Conservation (phyloP, 2,329 filamentous ascomycete genomes). For the Pseudocercospora fuligena region DNA sequence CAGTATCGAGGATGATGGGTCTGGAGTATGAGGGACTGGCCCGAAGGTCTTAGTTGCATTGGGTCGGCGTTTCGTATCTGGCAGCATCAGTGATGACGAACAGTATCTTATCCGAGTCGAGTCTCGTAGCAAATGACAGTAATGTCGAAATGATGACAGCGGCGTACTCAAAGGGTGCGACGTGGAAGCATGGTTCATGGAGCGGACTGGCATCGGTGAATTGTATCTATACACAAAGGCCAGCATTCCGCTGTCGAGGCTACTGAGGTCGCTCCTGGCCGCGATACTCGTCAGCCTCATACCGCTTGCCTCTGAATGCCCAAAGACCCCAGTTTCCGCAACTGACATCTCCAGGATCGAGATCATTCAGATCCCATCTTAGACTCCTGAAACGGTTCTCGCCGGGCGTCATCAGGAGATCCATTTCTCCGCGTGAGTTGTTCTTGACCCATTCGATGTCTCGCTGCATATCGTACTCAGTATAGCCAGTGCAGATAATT, state of each 20-base stretch:
- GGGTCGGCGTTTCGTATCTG: not conserved
- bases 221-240: not conserved
- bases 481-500: slow-evolving; percentile 93
- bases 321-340: slow-evolving; percentile 97
- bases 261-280: slow-evolving; percentile 19
- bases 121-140: not conserved
- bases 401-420: slow-evolving; percentile 86
- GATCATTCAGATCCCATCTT: slow-evolving; percentile 94
- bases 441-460: slow-evolving; percentile 90
- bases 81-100: not conserved
- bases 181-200: not conserved
- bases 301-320: slow-evolving; percentile 97
- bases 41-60: not conserved
- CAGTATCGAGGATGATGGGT: slow-evolving; percentile 9
- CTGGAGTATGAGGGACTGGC: not conserved
- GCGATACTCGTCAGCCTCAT: slow-evolving; percentile 59
- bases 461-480: slow-evolving; percentile 89
- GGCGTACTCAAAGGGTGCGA: not conserved
- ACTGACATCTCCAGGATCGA: slow-evolving; percentile 90
- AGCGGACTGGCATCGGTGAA: not conserved
- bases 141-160: not conserved
- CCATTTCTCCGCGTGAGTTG: slow-evolving; percentile 86
- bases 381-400: slow-evolving; percentile 94
- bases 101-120: not conserved
- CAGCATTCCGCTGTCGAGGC: not conserved